phyloP scores from a whole-genome alignment of 2,329 filamentous ascomycete species.

The Alternaria incomplexa region DNA sequence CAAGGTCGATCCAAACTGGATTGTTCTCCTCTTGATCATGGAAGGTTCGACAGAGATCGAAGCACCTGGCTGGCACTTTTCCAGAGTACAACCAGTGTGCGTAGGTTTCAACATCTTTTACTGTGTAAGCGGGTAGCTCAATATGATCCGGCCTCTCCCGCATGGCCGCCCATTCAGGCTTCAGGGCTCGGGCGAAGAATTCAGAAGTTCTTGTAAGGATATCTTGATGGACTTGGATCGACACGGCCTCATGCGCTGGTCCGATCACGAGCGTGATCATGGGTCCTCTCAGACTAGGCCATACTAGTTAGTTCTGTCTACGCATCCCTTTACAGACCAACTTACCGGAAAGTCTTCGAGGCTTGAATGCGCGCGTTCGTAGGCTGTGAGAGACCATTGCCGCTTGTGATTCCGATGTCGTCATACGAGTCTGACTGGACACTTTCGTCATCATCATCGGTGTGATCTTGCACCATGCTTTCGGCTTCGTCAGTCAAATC shows the following conservation, averaged over 20 bases:
- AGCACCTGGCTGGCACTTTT: slow-evolving; percentile 1
- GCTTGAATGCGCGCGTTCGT: background rate
- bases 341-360: background rate
- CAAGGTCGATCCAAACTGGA: slow-evolving; percentile 4
- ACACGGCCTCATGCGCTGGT: background rate
- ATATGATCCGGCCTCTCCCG: background rate
- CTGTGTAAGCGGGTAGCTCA: slow-evolving; percentile 1
- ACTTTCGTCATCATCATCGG: background rate
- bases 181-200: slow-evolving; percentile 4
- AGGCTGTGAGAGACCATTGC: background rate
- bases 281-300: background rate
- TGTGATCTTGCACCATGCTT: too few species aligned
- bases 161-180: slow-evolving; percentile 3
- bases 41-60: background rate
- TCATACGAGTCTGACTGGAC: background rate
- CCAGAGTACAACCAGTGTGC: slow-evolving; percentile 6
- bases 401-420: background rate
- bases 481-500: background rate
- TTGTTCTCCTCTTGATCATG: background rate
- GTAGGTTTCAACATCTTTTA: background rate
- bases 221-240: slow-evolving; percentile 4
- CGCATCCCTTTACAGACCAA: background rate
- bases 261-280: background rate
- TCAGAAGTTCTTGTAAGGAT: slow-evolving; percentile 3
- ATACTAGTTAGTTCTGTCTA: background rate